Base-by-base conservation (phyloP, 257 asterid genomes). In the Catharanthus roseus region DNA sequence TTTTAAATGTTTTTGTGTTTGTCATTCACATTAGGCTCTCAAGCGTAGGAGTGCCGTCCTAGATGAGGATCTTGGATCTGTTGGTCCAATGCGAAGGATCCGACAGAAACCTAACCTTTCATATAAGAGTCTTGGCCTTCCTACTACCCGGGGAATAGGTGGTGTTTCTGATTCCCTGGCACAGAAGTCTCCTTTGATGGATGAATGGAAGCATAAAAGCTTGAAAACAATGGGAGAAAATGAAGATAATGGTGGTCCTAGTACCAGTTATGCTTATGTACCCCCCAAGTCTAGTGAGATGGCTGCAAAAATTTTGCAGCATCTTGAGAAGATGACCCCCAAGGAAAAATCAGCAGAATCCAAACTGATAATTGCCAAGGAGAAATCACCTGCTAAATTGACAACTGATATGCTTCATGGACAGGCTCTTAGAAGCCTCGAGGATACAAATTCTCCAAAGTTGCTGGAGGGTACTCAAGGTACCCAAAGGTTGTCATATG, bases 231-330 rank as follows among this genome's bases (percentile, higher is more conserved):
- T 65, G 60, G 86, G 74, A 75, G 87, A 82, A 65, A 82, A 71
- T 66, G 83, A 78, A 72, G 79, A 74, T 70, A 80, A 53, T 62
- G 76, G 76, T 76, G 66, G 74, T 63, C 84, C 95, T 19, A 82
- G 84, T 68, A 72, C 90, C 69, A 88, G 70, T 77, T 82, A 79
- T 83, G 62, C 84, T 31, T 78, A 64, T 50, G 87, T 90, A 61
- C 95, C 93, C 78, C 61, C 90, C 47, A 79, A 80, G 79, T 89
- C 97, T 41, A 86, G 82, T 73, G 89, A 88, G 81, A 84, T 83
- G 76, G 99, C 99, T 69, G 80, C 93, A 66, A 89, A 77, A 82
- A 90, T 95, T 74, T 86, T 95, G 76, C 87, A 88, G 84, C 93
- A 88, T 44, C 91, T 91, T 81, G 95, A 91, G 71, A 87, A 78